Evolutionary conservation across 2,329 filamentous ascomycete species (phyloP).

Genomic region (Pseudogymnoascus sp.): DNA sequence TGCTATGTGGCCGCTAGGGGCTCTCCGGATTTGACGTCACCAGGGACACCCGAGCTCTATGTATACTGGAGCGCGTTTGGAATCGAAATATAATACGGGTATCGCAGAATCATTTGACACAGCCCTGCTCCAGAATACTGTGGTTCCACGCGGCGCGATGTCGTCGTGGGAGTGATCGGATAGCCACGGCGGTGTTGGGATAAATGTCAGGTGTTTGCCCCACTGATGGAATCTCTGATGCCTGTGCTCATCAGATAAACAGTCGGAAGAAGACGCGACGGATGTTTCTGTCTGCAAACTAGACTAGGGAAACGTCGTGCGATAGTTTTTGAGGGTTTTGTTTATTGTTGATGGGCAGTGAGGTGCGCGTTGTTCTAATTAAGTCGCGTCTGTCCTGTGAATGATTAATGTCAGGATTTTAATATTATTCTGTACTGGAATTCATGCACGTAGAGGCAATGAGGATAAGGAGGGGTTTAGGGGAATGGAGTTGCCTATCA

Average conservation of each 20-base stretch:
- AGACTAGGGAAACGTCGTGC: background rate
- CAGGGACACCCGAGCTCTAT: background rate
- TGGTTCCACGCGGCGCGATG: background rate
- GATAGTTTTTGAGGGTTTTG: too few relatives aligned
- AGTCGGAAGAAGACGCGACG: background rate
- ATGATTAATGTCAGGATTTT: background rate
- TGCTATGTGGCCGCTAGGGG: constrained; percentile 2
- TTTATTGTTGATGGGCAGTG: background rate
- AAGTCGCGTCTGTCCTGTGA: background rate
- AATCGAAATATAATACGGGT: background rate
- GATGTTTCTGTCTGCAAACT: background rate
- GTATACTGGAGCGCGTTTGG: background rate
- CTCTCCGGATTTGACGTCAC: background rate
- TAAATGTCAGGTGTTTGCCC: constrained; percentile 6
- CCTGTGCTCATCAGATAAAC: constrained; percentile 7
- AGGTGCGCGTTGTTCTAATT: background rate
- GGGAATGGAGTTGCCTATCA: background rate
- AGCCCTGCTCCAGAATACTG: background rate
- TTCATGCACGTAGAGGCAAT: background rate
- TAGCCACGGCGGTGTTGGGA: background rate
- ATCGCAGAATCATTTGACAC: constrained; percentile 4
- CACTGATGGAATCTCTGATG: constrained; percentile 6
- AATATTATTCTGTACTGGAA: background rate
- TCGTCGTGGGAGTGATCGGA: background rate
- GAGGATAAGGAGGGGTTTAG: background rate